Base-by-base conservation (phyloP, 2,329 filamentous ascomycete species). In the Bipolaris oryzae region DNA sequence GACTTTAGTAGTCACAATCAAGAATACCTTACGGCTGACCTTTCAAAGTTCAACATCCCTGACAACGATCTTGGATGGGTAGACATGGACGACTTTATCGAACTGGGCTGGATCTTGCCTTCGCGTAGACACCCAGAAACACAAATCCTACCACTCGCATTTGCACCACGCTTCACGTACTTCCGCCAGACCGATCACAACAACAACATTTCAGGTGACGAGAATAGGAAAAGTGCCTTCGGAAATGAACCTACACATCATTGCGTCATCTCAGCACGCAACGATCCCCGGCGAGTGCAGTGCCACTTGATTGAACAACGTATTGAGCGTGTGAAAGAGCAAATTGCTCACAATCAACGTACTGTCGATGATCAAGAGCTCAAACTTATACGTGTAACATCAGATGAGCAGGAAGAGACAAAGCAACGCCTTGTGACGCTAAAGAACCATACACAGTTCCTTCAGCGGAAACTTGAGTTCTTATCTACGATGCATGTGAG, bases 71-170 rank as follows among this genome's bases (percentile, higher is more conserved):
- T 92, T 65, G 92, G 89, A 53, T 99, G 95, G 95, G 93, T 99
- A 61, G 95, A 99, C 71, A 98, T 99, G 92, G 95, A 99, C 72
- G 95, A 99, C 74, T 99, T 99, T 76, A 93, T 99, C 28, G 95
- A 99, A 75, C 80, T 99, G 20, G 96, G 97, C 73, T 98, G 94
- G 94, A 93, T 96, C 51, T 78, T 97, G 21, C 94, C 94, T 0
- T 89, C 91, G 13, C 91, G 96, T 71, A 87, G 89, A 31, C 96
- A 96, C 64, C 93, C 94, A 0, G 89, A 96, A 64, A 98, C 94
- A 0, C 93, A 95, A 75, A 99, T 99, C 43, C 78, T 99, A 51
- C 96, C 96, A 0, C 83, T 99, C 7, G 93, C 91, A 0, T 98
- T 89, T 69, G 91, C 94, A 18, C 96, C 95, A n/a, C 87, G 95